phyloP scores from a whole-genome alignment of 352 stramenopile genomes.

The Pythium aristosporum region DNA sequence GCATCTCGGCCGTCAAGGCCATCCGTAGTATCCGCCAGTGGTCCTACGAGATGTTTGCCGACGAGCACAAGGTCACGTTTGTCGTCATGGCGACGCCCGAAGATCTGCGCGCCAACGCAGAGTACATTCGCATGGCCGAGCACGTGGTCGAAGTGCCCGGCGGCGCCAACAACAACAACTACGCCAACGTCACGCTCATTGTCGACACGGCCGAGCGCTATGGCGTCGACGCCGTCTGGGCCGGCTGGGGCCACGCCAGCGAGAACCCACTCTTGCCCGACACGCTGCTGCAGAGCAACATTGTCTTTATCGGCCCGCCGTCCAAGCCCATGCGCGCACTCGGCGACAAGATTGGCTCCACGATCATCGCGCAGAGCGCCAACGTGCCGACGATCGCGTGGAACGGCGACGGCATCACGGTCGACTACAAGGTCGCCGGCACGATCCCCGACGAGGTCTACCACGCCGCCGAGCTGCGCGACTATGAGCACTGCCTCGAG shows the following conservation, averaged over 20 bases:
- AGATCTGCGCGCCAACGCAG: slow-evolving; percentile 98
- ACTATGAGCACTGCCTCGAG: slow-evolving; percentile 91
- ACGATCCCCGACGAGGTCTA: slow-evolving; percentile 95
- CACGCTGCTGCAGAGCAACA: slow-evolving; percentile 91
- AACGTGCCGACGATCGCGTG: slow-evolving; percentile 98
- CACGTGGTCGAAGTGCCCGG: slow-evolving; percentile 99
- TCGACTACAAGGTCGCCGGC: slow-evolving; percentile 87
- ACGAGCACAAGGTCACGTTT: slow-evolving; percentile 94
- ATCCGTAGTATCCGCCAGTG: slow-evolving; percentile 99
- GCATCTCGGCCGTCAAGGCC: slow-evolving; percentile 98
- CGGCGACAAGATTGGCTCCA: slow-evolving; percentile 99
- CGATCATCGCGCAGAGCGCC: slow-evolving; percentile 99
- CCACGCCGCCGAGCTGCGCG: slow-evolving; percentile 91
- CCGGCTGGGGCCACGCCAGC: slow-evolving; percentile 98
- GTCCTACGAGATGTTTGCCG: slow-evolving; percentile 98
- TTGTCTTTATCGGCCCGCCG: slow-evolving; percentile 98
- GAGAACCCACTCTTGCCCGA: slow-evolving; percentile 98
- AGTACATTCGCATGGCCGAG: slow-evolving; percentile 99
- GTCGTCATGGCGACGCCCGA: slow-evolving; percentile 99
- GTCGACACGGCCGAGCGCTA: slow-evolving; percentile 97
- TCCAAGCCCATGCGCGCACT: slow-evolving; percentile 98
- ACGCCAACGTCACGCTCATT: slow-evolving; percentile 99
- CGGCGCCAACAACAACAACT: slow-evolving; percentile 99
- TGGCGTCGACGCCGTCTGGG: slow-evolving; percentile 97
- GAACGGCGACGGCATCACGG: slow-evolving; percentile 96